phyloP scores from a whole-genome alignment of 2,329 filamentous ascomycete species.

The Colletotrichum acutatum region DNA sequence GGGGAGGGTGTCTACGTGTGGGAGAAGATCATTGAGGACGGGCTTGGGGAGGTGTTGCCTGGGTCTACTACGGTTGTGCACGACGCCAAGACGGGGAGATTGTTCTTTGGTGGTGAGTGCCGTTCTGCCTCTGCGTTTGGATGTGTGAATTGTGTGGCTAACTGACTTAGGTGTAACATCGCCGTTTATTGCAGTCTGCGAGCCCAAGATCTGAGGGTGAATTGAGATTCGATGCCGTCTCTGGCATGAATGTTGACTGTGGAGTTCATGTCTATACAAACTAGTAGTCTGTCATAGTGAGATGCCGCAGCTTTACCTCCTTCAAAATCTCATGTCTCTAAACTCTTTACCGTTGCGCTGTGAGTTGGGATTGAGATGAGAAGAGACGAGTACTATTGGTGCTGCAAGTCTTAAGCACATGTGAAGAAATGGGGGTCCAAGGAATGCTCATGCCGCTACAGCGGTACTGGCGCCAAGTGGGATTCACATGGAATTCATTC shows the following conservation, averaged over 20 bases:
- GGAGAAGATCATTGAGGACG: slow-evolving; percentile 43
- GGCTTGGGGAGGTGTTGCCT: slow-evolving; percentile 39
- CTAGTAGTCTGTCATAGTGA: not conserved
- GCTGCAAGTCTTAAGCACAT: not conserved
- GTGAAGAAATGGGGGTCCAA: not conserved
- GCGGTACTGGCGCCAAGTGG: slow-evolving; percentile 4
- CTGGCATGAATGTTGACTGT: not conserved
- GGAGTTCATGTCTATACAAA: not conserved
- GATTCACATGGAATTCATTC: slow-evolving; percentile 27
- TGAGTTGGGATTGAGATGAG: not conserved
- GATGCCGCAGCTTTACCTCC: not conserved
- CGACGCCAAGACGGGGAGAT: slow-evolving; percentile 41
- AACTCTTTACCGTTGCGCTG: not conserved
- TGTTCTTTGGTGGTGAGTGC: slow-evolving; percentile 42
- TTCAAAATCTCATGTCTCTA: not conserved
- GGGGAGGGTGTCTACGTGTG: slow-evolving; percentile 33
- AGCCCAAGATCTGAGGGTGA: slow-evolving; percentile 14
- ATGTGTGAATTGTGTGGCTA: not conserved
- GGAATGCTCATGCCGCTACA: not conserved
- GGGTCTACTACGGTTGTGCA: slow-evolving; percentile 41
- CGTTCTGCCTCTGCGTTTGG: not conserved
- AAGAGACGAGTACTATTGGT: not conserved
- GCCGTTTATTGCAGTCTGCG: slow-evolving; percentile 40
- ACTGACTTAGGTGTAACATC: slow-evolving; percentile 35
- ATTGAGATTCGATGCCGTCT: not conserved